Conservation (phyloP, 1,284 basidiomycete genomes). For the Papiliotrema laurentii region DNA sequence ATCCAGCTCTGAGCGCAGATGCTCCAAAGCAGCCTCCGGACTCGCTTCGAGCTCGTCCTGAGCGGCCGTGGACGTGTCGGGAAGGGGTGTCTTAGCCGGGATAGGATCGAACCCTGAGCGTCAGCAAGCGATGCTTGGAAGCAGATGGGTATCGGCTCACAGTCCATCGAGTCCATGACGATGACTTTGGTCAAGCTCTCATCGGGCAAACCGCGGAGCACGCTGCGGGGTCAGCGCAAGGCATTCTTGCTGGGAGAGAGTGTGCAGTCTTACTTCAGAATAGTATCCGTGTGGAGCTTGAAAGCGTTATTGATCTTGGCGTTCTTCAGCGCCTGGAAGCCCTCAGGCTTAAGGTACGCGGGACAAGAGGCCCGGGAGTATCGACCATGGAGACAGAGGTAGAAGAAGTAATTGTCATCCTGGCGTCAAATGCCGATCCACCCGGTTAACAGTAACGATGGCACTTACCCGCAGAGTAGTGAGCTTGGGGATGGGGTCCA, state of each 20-base stretch:
- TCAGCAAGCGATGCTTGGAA: slow-evolving; percentile 1
- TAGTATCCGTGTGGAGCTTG: slow-evolving; percentile 72
- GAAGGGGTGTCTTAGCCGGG: slow-evolving; percentile 49
- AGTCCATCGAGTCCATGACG: slow-evolving; percentile 77
- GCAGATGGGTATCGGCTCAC: slow-evolving; percentile 27
- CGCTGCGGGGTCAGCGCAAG: slow-evolving; percentile 47
- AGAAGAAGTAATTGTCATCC: slow-evolving; percentile 65
- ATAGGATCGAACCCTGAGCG: slow-evolving; percentile 58
- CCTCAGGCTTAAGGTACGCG: slow-evolving; percentile 63
- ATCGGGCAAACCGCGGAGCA: slow-evolving; percentile 56
- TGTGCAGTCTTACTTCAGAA: slow-evolving; percentile 59
- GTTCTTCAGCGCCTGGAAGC: slow-evolving; percentile 59
- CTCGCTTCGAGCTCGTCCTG: slow-evolving; percentile 45
- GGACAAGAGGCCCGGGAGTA: slow-evolving; percentile 69
- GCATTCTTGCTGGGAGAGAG: background rate
- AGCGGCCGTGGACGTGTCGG: slow-evolving; percentile 22
- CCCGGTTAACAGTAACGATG: background rate
- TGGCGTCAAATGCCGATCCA: slow-evolving; percentile 1
- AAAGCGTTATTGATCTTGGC: slow-evolving; percentile 58
- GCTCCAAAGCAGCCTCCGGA: slow-evolving; percentile 42
- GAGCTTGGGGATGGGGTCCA: slow-evolving; percentile 60
- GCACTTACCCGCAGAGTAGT: slow-evolving; percentile 50
- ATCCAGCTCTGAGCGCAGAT: slow-evolving; percentile 55
- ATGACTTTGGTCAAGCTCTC: slow-evolving; percentile 61
- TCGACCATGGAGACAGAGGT: slow-evolving; percentile 61